Conservation (phyloP, 225 moss, liverwort and hornwort genomes). For the Rhytidiadelphus loreus region DNA sequence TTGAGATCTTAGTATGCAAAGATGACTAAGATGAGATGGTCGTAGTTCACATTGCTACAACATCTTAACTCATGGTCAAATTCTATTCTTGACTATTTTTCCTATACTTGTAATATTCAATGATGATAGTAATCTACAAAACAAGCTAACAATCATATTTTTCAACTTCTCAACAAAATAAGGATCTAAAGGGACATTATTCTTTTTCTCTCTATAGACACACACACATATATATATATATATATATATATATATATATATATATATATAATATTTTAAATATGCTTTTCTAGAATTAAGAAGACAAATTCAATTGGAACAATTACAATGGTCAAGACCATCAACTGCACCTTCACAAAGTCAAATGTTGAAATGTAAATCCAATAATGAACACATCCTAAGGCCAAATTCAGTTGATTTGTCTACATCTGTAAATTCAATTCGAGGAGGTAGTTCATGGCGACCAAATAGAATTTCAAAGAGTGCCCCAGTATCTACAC, state of each 20-base stretch:
- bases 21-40: too few species aligned
- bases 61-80: neutral
- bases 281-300: neutral
- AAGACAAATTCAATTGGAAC: constrained; percentile 23
- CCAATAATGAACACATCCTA: neutral
- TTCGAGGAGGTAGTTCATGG: neutral
- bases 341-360: neutral
- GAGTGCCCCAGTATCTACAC: neutral
- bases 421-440: neutral
- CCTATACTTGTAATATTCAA: neutral
- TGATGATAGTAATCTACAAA: neutral
- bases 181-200: fast-evolving
- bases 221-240: too few species aligned
- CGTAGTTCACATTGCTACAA: fast-evolving
- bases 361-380: neutral
- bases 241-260: too few species aligned
- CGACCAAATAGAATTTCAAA: neutral
- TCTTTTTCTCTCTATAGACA: too few species aligned
- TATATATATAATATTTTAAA: neutral
- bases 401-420: neutral
- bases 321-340: constrained; percentile 31
- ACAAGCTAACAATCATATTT: neutral
- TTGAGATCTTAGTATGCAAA: fast-evolving
- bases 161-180: neutral
- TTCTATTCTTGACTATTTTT: neutral